Evolutionary conservation across 2,329 filamentous ascomycete genomes (phyloP).

Genomic region (Aspergillus eucalypticola): DNA sequence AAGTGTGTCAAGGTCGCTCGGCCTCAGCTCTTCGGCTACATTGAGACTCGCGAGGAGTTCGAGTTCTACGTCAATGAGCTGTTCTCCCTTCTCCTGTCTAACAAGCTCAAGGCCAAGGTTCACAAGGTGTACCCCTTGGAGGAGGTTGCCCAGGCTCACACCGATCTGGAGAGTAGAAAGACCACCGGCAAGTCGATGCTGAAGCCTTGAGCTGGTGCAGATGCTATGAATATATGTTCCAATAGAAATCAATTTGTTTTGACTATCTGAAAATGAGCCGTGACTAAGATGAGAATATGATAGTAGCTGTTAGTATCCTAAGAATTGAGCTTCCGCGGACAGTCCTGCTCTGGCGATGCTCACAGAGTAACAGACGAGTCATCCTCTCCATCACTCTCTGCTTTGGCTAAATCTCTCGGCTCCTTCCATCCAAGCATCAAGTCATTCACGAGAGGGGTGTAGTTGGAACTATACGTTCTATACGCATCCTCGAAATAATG

Average conservation of each 20-base stretch:
- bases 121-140: conserved; percentile 76
- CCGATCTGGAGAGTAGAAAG: conserved; percentile 76
- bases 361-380: neutral
- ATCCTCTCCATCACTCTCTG: neutral
- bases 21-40: conserved; percentile 72
- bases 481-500: conserved; percentile 64
- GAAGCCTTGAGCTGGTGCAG: conserved; percentile 52
- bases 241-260: neutral
- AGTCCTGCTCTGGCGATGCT: neutral
- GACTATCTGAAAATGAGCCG: neutral
- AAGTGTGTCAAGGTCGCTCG: conserved; percentile 79
- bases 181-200: conserved; percentile 82
- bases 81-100: conserved; percentile 68
- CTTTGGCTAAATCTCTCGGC: conserved; percentile 41
- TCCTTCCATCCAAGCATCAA: conserved; percentile 68
- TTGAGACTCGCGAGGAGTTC: conserved; percentile 68
- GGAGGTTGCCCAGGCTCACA: conserved; percentile 71
- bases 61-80: conserved; percentile 70
- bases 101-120: conserved; percentile 70
- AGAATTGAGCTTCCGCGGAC: neutral
- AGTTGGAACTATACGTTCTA: conserved; percentile 62
- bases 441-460: conserved; percentile 67
- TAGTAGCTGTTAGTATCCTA: neutral
- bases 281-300: neutral
- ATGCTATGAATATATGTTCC: neutral